Percentiles rank a stretch among this genome's conserved stretches.
These are phyloP conservation scores for Salix udensis DNA, from an alignment of 345 rosid genomes.

Conservation along the genomic window DNA sequence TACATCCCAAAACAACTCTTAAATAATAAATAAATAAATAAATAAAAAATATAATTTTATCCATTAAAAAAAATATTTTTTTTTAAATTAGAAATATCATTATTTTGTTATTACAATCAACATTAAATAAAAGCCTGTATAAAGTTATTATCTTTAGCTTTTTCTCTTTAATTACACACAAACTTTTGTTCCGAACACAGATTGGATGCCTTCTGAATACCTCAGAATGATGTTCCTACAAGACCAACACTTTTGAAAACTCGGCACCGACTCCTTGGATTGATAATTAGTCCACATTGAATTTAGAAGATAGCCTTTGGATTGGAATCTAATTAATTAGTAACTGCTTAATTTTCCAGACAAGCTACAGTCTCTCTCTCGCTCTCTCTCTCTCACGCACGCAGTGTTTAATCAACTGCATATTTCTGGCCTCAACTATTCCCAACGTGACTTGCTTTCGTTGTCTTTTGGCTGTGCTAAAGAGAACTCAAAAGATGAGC, in stretches of 20 bases:
- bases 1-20: no score
- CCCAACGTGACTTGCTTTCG: slow-evolving; percentile 12
- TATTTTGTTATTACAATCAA: no score
- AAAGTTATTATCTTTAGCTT: no score
- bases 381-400: not conserved
- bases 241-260: not conserved
- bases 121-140: no score
- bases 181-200: not conserved
- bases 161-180: not conserved
- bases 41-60: no score
- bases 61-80: no score
- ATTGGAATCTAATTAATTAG: not conserved
- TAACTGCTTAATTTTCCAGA: slow-evolving; percentile 2
- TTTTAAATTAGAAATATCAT: no score
- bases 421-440: slow-evolving; percentile 18
- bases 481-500: slow-evolving; percentile 15
- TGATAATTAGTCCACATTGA: not conserved
- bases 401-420: slow-evolving; percentile 8
- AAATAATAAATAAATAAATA: no score
- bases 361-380: not conserved
- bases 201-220: not conserved
- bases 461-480: slow-evolving; percentile 1
- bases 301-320: not conserved
- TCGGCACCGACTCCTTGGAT: not conserved
- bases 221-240: not conserved